Conservation (phyloP, 306 rosid genomes). For the Castanea sativa region DNA sequence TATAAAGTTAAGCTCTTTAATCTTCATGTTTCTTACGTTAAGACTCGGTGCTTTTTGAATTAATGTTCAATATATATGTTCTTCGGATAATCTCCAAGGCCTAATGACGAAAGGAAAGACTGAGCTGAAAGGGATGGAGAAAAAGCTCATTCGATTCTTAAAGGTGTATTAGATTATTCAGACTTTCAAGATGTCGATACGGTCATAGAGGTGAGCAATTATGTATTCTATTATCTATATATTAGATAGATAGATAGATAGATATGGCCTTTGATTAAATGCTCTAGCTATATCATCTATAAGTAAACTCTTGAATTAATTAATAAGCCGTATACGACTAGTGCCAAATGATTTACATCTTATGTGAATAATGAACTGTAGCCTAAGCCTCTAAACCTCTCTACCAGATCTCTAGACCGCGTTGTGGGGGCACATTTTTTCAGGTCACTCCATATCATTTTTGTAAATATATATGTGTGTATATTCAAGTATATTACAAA, state of each 20-base stretch:
- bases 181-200: constrained; percentile 80
- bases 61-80: not conserved
- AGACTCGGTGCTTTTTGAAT: too few relatives aligned
- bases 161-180: constrained; percentile 77
- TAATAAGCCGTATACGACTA: too few relatives aligned
- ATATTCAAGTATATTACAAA: too few relatives aligned
- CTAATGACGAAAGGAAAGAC: constrained; percentile 64
- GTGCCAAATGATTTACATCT: not conserved
- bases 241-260: too few relatives aligned
- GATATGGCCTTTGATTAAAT: too few relatives aligned
- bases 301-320: too few relatives aligned
- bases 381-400: not conserved
- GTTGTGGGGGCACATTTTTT: constrained; percentile 93
- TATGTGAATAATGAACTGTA: not conserved
- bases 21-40: not conserved
- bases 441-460: constrained; percentile 50
- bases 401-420: constrained; percentile 68
- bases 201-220: constrained; percentile 75
- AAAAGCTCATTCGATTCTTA: constrained; percentile 53
- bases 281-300: too few relatives aligned
- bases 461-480: not conserved
- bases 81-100: constrained; percentile 63
- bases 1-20: not conserved
- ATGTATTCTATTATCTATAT: not conserved
- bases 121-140: constrained; percentile 59